Conservation (phyloP, 1,284 basidiomycete species). For the Irpex lacteus region DNA sequence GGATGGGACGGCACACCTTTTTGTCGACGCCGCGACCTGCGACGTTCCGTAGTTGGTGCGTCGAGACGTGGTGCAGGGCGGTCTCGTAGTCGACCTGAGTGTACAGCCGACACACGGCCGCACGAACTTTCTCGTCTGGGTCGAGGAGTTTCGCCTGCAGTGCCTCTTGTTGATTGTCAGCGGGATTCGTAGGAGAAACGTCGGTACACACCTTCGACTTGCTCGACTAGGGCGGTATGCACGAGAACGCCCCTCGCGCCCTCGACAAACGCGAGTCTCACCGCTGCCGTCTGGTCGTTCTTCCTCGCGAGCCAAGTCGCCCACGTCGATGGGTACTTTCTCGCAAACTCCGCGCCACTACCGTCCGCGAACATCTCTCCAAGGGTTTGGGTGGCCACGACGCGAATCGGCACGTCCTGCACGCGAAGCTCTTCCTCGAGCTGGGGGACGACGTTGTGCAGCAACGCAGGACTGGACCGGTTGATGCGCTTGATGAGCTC, state of each 20-base stretch:
- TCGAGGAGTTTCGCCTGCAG: slow-evolving; percentile 75
- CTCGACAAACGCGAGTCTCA: slow-evolving; percentile 83
- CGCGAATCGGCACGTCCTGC: slow-evolving; percentile 65
- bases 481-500: slow-evolving; percentile 85
- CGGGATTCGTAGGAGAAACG: neutral
- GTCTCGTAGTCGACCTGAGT: slow-evolving; percentile 90
- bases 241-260: slow-evolving; percentile 60
- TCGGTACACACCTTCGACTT: slow-evolving; percentile 62
- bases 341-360: slow-evolving; percentile 69
- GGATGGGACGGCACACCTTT: slow-evolving; percentile 51
- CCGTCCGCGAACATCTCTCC: slow-evolving; percentile 89
- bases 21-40: slow-evolving; percentile 82
- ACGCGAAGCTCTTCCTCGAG: slow-evolving; percentile 89
- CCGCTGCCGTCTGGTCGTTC: slow-evolving; percentile 71
- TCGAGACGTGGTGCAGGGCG: slow-evolving; percentile 78
- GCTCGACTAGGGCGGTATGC: slow-evolving; percentile 57
- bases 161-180: slow-evolving; percentile 41
- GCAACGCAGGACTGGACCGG: slow-evolving; percentile 74
- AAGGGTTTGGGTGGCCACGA: slow-evolving; percentile 80
- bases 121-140: slow-evolving; percentile 89
- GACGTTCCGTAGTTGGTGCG: slow-evolving; percentile 59
- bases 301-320: slow-evolving; percentile 78
- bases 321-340: slow-evolving; percentile 86
- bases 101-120: slow-evolving; percentile 81
- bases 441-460: slow-evolving; percentile 90